Conservation (phyloP, 148 eudicot genomes). For the Chenopodium suecicum region DNA sequence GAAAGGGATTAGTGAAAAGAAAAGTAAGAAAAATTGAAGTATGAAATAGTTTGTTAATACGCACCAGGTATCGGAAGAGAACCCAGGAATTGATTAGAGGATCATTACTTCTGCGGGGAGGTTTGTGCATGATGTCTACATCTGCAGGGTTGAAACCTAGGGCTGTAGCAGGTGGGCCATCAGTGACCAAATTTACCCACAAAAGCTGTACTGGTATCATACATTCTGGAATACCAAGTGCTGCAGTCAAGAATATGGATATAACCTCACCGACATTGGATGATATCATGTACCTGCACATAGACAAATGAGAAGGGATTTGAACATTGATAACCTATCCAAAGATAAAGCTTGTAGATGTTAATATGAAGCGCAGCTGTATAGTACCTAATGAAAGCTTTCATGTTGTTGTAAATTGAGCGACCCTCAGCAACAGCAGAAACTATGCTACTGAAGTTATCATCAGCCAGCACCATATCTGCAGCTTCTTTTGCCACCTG, state of each 20-base stretch:
- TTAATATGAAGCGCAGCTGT: background rate
- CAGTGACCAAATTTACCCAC: slow-evolving; percentile 94
- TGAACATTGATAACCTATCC: background rate
- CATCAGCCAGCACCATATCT: slow-evolving; percentile 92
- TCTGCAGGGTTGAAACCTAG: slow-evolving; percentile 93
- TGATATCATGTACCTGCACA: slow-evolving; percentile 86
- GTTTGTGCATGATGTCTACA: slow-evolving; percentile 73
- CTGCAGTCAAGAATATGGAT: slow-evolving; percentile 86
- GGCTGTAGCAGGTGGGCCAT: slow-evolving; percentile 97
- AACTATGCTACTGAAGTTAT: slow-evolving; percentile 87
- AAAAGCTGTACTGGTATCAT: slow-evolving; percentile 87
- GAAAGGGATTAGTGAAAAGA: background rate
- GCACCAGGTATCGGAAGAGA: slow-evolving; percentile 78
- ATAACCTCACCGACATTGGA: slow-evolving; percentile 95
- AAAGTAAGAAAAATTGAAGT: background rate
- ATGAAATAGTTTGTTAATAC: slow-evolving; percentile 3
- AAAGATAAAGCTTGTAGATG: background rate
- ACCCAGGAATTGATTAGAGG: slow-evolving; percentile 75
- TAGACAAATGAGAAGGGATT: background rate
- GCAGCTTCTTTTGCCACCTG: slow-evolving; percentile 98
- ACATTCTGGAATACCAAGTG: slow-evolving; percentile 85
- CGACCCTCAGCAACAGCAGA: slow-evolving; percentile 92
- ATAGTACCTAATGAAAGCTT: slow-evolving; percentile 81
- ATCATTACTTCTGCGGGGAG: slow-evolving; percentile 80
- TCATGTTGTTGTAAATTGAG: slow-evolving; percentile 88